These are phyloP conservation scores for Paralagenidium karlingii DNA, from an alignment of 352 stramenopile species.

Conservation along the genomic window DNA sequence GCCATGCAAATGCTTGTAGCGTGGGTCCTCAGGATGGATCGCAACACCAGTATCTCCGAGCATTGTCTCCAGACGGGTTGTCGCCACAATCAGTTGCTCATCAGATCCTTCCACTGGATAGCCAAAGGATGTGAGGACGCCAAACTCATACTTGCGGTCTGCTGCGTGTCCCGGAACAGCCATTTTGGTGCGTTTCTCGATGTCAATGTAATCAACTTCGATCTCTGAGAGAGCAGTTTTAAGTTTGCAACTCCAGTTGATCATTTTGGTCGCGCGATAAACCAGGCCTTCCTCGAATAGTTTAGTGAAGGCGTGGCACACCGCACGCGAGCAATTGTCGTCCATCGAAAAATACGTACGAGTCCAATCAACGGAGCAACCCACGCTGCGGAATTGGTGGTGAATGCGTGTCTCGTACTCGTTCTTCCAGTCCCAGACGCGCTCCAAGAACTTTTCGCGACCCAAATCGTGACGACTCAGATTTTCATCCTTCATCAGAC, in stretches of 20 bases:
- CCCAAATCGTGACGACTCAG: conserved; percentile 82
- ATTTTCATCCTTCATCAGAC: conserved; percentile 72
- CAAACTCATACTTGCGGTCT: conserved; percentile 98
- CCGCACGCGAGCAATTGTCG: conserved; percentile 93
- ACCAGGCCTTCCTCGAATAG: conserved; percentile 90
- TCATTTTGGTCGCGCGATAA: conserved; percentile 96
- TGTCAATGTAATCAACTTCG: conserved; percentile 98
- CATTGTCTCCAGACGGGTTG: conserved; percentile 99
- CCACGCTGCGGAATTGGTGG: conserved; percentile 85
- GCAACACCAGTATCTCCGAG: conserved; percentile 97
- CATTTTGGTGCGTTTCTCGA: conserved; percentile 93
- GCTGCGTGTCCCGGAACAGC: conserved; percentile 93
- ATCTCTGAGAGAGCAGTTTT: conserved; percentile 95
- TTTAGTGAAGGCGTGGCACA: conserved; percentile 95
- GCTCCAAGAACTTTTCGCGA: conserved; percentile 89
- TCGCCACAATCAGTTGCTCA: conserved; percentile 72
- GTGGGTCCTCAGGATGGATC: conserved; percentile 96
- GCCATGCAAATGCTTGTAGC: conserved; percentile 98
- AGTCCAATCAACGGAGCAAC: conserved; percentile 95
- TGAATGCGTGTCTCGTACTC: conserved; percentile 80
- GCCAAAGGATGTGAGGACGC: conserved; percentile 94
- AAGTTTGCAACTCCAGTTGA: conserved; percentile 99
- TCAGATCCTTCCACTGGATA: conserved; percentile 91
- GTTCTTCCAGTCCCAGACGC: conserved; percentile 97
- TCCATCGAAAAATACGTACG: conserved; percentile 99